Percentiles rank a stretch among this genome's conserved stretches.
Evolutionary conservation across 371 early-diverging fungal species (phyloP).

Genomic region (Nematocida sp.): DNA sequence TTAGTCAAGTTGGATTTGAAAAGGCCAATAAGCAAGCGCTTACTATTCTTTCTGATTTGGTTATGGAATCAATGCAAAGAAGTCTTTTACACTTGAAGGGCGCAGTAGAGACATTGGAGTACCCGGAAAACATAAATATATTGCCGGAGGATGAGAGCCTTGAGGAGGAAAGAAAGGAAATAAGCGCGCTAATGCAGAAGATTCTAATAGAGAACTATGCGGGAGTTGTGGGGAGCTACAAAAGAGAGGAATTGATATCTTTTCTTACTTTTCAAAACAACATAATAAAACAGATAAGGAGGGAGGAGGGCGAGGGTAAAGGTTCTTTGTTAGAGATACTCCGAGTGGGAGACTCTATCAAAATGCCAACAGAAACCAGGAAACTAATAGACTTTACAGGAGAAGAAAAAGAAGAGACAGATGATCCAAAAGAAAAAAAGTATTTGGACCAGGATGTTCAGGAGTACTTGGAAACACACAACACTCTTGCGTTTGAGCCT

Average conservation of each 20-base stretch:
- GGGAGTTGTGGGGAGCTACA: constrained; percentile 20
- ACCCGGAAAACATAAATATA: neutral
- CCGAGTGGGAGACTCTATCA: constrained; percentile 25
- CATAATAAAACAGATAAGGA: constrained; percentile 40
- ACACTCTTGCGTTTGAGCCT: neutral
- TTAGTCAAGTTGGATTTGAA: constrained; percentile 50
- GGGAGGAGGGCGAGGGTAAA: constrained; percentile 5
- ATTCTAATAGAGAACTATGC: constrained; percentile 16
- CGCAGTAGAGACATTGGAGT: neutral
- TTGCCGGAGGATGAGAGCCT: neutral
- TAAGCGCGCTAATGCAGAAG: neutral
- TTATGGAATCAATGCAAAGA: neutral
- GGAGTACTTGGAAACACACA: constrained; percentile 22
- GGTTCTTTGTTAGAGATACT: constrained; percentile 43
- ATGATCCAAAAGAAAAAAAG: constrained; percentile 37
- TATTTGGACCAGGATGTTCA: constrained; percentile 43
- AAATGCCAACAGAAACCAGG: constrained; percentile 10
- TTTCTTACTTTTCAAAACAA: constrained; percentile 30
- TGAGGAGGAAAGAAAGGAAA: neutral
- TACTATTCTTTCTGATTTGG: constrained; percentile 13
- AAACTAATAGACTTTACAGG: constrained; percentile 39
- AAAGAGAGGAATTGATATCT: constrained; percentile 39
- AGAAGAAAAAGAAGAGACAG: constrained; percentile 40
- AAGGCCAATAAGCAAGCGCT: constrained; percentile 41
- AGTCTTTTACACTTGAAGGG: constrained; percentile 1